phyloP scores from a whole-genome alignment of 2,329 filamentous ascomycete genomes.

The Sporothrix pseudoabietina region DNA sequence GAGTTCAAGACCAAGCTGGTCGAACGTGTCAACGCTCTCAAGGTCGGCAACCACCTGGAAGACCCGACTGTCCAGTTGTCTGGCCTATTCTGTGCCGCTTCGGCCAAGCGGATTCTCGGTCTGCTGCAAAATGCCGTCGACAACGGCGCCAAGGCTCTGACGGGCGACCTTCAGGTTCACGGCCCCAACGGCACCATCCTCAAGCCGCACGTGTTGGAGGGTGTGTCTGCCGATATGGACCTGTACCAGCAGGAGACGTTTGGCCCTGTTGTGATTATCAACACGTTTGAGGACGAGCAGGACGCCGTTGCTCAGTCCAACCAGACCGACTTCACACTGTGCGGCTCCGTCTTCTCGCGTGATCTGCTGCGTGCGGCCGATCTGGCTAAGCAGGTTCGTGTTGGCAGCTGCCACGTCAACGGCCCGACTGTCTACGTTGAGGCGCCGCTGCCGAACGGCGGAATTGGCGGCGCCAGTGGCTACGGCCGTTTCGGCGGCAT shows the following conservation, averaged over 20 bases:
- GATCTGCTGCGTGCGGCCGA: slow-evolving; percentile 57
- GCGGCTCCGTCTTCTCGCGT: slow-evolving; percentile 65
- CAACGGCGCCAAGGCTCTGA: slow-evolving; percentile 60
- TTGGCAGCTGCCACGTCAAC: slow-evolving; percentile 54
- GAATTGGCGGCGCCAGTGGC: slow-evolving; percentile 47
- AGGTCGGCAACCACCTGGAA: slow-evolving; percentile 38
- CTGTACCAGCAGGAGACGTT: slow-evolving; percentile 68
- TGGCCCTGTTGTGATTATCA: slow-evolving; percentile 63
- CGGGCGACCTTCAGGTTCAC: slow-evolving; percentile 48
- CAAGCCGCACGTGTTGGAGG: slow-evolving; percentile 61
- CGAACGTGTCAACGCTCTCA: slow-evolving; percentile 33
- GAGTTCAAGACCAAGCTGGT: slow-evolving; percentile 32
- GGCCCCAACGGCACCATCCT: slow-evolving; percentile 50
- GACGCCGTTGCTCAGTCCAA: slow-evolving; percentile 67
- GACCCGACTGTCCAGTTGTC: slow-evolving; percentile 38
- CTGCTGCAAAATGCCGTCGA: slow-evolving; percentile 58
- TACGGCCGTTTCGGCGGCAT: slow-evolving; percentile 48
- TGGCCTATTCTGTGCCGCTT: slow-evolving; percentile 37
- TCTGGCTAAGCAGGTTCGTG: slow-evolving; percentile 57
- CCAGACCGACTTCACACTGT: slow-evolving; percentile 67
- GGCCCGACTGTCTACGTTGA: slow-evolving; percentile 50
- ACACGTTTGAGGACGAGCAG: slow-evolving; percentile 61
- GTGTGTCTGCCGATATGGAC: slow-evolving; percentile 66
- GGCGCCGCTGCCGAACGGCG: slow-evolving; percentile 47
- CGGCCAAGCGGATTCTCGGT: slow-evolving; percentile 35